Evolutionary conservation across 176 grass and related monocot species (phyloP), one percentile per base, ranked within the genome.

Genomic region (Puya raimondii): DNA sequence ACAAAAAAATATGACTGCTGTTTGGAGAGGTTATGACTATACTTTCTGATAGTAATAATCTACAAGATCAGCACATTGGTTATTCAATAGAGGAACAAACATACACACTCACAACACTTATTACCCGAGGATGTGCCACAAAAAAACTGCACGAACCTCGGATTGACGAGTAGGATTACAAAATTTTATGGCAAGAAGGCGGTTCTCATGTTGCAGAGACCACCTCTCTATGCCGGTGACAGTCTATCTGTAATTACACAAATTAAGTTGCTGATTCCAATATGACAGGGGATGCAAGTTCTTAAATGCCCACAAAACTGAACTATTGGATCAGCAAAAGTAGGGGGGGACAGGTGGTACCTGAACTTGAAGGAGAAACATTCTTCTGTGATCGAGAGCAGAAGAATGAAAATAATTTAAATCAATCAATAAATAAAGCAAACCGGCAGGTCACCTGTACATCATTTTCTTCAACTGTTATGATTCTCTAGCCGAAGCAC

Each of bases 81-180:
- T 42, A 42, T 42, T 42, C 33, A 42, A 42, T 42, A 42, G 33
- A 42, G 33, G 4, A 42, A 42, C 33, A 42, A 42, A 8, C 33
- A 42, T 42, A 42, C 33, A 42, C 33, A 42, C 33, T 6, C 33
- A 42, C 33, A 42, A 56, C 61, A 68, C 53, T 83, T 83, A 76
- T 73, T 74, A 81, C 20, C 84, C 68, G 65, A 85, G 78, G 72
- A 80, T 82, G 75, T 81, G 33, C 78, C 90, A 80, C 80, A 83
- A 78, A 81, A 78, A 81, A 78, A 54, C 64, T 80, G 89, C 64
- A 84, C 75, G 51, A 86, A 14, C 71, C 84, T 87, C 84, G 48
- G 83, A 74, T 69, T 74, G 51, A 86, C 77, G 48, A 29, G 57
- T 66, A 72, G 23, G 15, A 64, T 68, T 64, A 77, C 88, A 88